These are phyloP conservation scores for Candida krabiensis DNA, from an alignment of 805 yeast genomes.

Conservation along the genomic window DNA sequence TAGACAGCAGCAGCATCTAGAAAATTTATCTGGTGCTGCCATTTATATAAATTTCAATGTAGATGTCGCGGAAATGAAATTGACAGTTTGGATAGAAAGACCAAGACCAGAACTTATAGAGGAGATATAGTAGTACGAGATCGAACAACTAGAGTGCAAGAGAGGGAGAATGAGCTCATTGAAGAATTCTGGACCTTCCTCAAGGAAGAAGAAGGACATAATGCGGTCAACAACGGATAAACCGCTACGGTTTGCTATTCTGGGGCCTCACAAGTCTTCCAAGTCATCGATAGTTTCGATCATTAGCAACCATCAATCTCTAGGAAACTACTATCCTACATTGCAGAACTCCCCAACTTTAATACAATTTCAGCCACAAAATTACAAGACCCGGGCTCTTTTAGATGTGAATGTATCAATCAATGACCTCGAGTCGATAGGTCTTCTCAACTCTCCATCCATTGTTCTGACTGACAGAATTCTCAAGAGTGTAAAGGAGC, in stretches of 20 bases:
- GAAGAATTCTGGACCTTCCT: too few species aligned
- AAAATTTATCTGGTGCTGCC: too few species aligned
- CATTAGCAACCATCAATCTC: conserved; percentile 27
- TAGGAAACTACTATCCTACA: conserved; percentile 78
- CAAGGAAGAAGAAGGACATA: conserved; percentile 18
- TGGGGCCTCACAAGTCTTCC: conserved; percentile 33
- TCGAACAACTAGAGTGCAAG: too few species aligned
- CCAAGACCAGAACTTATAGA: too few species aligned
- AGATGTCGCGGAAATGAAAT: too few species aligned
- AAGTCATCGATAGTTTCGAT: conserved; percentile 34
- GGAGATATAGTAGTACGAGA: too few species aligned
- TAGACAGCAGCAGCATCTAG: too few species aligned
- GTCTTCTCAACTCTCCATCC: conserved; percentile 18
- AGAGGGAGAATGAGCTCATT: too few species aligned
- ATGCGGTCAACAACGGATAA: conserved; percentile 30
- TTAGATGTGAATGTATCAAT: conserved; percentile 48
- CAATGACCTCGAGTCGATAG: conserved; percentile 33
- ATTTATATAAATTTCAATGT: too few species aligned
- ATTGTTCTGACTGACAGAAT: conserved; percentile 19
- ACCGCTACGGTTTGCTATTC: conserved; percentile 32
- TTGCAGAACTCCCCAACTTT: conserved; percentile 57
- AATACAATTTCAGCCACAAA: conserved; percentile 51
- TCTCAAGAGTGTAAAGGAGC: conserved; percentile 11
- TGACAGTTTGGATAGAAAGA: too few species aligned
- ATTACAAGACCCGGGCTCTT: conserved; percentile 38